Base-by-base conservation (phyloP, 1,284 basidiomycete genomes). In the Filobasidium uniguttulatum region DNA sequence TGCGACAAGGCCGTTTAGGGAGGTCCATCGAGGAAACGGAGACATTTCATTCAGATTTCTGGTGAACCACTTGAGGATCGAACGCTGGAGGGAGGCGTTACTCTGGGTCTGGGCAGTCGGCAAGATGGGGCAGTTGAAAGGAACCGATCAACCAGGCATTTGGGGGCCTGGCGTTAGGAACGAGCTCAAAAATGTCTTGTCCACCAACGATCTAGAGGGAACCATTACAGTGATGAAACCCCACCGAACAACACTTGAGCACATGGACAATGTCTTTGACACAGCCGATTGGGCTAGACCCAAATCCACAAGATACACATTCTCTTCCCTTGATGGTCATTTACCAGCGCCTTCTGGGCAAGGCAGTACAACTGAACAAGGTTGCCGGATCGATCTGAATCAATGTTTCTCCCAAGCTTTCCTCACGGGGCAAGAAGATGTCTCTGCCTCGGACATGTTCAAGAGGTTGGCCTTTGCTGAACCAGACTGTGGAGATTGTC, bases 401-500 rank as follows among this genome's bases (percentile, higher is more conserved):
- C 48, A 52, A 15, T 71, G 69, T 41, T 68, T 71, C 38, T 65
- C 63, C 14, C 20, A 19, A 56, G 29, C 17, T 4, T 14, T 68
- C 62, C 50, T 69, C 63, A 62, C 48, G 48, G 31, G 38, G 50
- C 26, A 12, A 19, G 17, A 40, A 25, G 7, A 49, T 59, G 50
- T 60, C 9, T 48, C 61, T 0, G 62, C 71, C 0, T 59, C 56
- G 5, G 67, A 67, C 15, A 66, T 75, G 58, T 75, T 76, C 63
- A 73, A 69, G 59, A 62, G 70, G 26, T 60, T 76, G 35, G 66
- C 74, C 0, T 77, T 75, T 58, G 60, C 64, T 15, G 56, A 65
- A 8, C 62, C 67, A 0, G 50, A 67, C 19, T 77, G 75, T 53
- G 75, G 74, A 14, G 75, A 76, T 55, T 76, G 75, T 60, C 55